Conservation (phyloP, 2,329 filamentous ascomycete genomes). For the Lojkania enalia region DNA sequence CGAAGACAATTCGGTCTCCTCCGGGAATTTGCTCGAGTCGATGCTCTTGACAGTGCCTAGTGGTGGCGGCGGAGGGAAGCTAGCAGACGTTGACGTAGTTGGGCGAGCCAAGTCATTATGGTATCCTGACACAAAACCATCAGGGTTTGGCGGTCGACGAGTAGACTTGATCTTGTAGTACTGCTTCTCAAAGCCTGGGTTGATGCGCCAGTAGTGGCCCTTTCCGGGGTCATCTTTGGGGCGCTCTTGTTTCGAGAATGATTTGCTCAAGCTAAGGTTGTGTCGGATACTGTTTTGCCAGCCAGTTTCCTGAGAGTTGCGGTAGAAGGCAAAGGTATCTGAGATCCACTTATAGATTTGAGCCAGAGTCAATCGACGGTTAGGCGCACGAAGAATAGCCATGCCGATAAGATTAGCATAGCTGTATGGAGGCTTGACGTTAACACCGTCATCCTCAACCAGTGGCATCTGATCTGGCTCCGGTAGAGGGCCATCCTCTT, state of each 20-base stretch:
- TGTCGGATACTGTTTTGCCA: constrained; percentile 99
- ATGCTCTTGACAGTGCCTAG: constrained; percentile 49
- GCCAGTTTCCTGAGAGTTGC: constrained; percentile 75
- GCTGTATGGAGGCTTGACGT: constrained; percentile 83
- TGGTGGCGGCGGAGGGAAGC: constrained; percentile 35
- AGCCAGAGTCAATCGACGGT: constrained; percentile 81
- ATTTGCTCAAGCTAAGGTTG: constrained; percentile 95
- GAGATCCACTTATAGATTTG: constrained; percentile 99
- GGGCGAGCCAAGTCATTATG: constrained; percentile 41
- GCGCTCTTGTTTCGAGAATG: constrained; percentile 91
- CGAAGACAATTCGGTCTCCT: constrained; percentile 55
- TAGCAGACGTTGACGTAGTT: constrained; percentile 46
- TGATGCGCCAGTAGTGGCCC: constrained; percentile 95
- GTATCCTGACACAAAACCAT: constrained; percentile 38
- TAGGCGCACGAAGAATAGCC: constrained; percentile 87
- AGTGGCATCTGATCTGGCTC: constrained; percentile 77
- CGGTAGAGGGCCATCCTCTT: constrained; percentile 59
- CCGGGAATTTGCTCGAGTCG: constrained; percentile 55
- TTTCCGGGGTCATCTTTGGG: constrained; percentile 98
- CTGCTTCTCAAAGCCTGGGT: constrained; percentile 82
- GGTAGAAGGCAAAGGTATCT: constrained; percentile 87
- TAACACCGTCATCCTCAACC: constrained; percentile 81
- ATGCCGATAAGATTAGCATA: constrained; percentile 96
- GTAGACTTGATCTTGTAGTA: constrained; percentile 86
- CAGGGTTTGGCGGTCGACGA: constrained; percentile 56